phyloP scores from a whole-genome alignment of 331 rosid genomes.

The Ulmus americana region DNA sequence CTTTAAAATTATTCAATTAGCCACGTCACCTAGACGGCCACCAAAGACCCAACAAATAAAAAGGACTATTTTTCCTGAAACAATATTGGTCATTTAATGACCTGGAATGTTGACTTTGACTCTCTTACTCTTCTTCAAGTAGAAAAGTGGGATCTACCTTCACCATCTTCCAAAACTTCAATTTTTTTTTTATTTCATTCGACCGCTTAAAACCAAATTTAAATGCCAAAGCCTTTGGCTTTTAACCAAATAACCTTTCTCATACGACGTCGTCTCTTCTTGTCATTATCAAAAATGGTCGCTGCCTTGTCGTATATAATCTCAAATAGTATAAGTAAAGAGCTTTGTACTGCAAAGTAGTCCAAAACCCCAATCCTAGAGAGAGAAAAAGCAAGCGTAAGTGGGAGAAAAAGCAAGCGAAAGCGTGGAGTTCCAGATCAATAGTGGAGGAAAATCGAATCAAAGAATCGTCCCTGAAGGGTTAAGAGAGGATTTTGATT shows the following conservation, averaged over 20 bases:
- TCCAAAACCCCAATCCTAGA: neutral
- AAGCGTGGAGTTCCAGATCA: neutral
- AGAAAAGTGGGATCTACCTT: constrained; percentile 3
- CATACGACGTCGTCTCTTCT: neutral
- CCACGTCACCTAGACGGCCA: too few relatives aligned
- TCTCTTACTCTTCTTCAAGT: neutral
- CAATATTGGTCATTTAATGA: neutral
- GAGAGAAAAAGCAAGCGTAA: neutral
- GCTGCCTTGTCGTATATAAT: neutral
- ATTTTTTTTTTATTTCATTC: neutral
- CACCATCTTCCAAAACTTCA: neutral
- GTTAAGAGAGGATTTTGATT: constrained; percentile 24
- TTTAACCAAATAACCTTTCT: neutral
- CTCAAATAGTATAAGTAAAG: neutral
- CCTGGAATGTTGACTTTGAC: constrained; percentile 19
- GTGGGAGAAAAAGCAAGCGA: neutral
- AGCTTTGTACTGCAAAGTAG: too few relatives aligned
- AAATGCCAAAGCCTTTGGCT: too few relatives aligned
- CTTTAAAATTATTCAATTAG: too few relatives aligned
- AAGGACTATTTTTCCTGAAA: neutral
- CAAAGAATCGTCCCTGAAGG: neutral
- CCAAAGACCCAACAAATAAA: neutral
- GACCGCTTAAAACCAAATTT: constrained; percentile 8
- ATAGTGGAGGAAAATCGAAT: neutral
- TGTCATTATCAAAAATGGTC: neutral